Base-by-base conservation (phyloP, 169 alveolate genomes). In the Perkinsus olseni region DNA sequence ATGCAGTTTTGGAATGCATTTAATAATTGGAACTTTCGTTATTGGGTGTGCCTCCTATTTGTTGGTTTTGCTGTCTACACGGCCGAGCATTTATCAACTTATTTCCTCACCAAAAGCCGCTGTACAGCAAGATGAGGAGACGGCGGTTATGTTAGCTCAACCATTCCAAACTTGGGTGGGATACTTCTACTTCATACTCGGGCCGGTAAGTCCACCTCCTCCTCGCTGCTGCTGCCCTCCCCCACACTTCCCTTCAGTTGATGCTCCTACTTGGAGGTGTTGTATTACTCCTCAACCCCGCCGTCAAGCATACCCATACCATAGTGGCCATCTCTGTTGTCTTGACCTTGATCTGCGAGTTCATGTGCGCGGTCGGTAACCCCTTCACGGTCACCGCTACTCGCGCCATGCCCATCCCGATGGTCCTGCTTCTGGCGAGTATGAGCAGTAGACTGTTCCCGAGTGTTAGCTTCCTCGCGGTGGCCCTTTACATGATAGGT, bases 1-100 rank as follows among this genome's bases (percentile, higher is more conserved):
- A 62, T 62, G 82, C 82, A 62, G 82, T 62, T 62, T 62, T 62
- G 82, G 82, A 62, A 62, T 62, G 82, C 82, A 62, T 62, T 62
- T 24, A 62, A 62, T 24, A 62, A 62, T 28, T 62, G 82, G 82
- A 62, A 62, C 31, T 62, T 62, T 24, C 82, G 82, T 62, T 62
- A 62, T 62, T 62, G 82, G 82, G 82, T 62, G 0, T 62, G 31
- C 82, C 34, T 62, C 28, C 34, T 62, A 13, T 62, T 62, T 24
- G 82, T 62, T 62, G 82, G 82, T 21, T 62, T 62, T 24, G 31
- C 31, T 24, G 82, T 62, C 34, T 24, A 62, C 82, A 62, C 82
- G 1, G 82, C 8, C 17, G 82, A 62, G 17, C 82, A 62, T 62
- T 24, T 62, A 13, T 62, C 82, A 3, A 62, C 82, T 62, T 62